Evolutionary conservation across 2,329 filamentous ascomycete genomes (phyloP).

Genomic region (Epichloe festucae): DNA sequence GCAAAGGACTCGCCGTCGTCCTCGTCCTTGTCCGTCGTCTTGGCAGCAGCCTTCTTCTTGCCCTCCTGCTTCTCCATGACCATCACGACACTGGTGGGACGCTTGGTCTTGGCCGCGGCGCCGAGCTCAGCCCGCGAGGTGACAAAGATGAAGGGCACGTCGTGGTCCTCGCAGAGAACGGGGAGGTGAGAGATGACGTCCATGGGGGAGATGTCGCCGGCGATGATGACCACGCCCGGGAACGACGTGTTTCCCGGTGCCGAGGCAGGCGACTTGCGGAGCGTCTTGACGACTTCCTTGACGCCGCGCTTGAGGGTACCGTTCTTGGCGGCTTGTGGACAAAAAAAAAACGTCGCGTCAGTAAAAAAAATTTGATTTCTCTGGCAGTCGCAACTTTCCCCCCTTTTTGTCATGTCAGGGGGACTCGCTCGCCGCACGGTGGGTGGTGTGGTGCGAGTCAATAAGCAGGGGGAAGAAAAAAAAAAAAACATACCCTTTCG

Average conservation of each 20-base stretch:
- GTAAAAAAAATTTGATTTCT: too few relatives aligned
- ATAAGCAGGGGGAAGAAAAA: too few relatives aligned
- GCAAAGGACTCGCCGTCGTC: slow-evolving; percentile 45
- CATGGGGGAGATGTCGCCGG: slow-evolving; percentile 90
- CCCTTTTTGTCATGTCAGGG: too few relatives aligned
- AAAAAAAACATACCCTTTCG: slow-evolving; percentile 34
- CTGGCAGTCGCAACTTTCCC: too few relatives aligned
- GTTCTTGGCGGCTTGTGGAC: slow-evolving; percentile 74
- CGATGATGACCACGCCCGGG: slow-evolving; percentile 76
- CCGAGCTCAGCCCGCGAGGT: slow-evolving; percentile 85
- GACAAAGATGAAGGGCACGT: slow-evolving; percentile 93
- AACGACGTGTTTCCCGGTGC: slow-evolving; percentile 50
- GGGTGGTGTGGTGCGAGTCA: not conserved
- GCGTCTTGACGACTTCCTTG: slow-evolving; percentile 96
- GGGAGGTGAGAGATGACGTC: slow-evolving; percentile 98
- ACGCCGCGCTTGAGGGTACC: slow-evolving; percentile 95
- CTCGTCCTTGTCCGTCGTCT: slow-evolving; percentile 31
- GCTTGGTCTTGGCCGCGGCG: slow-evolving; percentile 85
- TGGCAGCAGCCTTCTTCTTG: slow-evolving; percentile 30
- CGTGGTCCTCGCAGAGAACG: slow-evolving; percentile 95
- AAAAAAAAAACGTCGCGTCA: not conserved
- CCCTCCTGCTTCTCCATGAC: slow-evolving; percentile 45
- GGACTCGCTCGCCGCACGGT: too few relatives aligned
- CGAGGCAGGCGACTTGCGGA: slow-evolving; percentile 74
- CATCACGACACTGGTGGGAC: slow-evolving; percentile 95